phyloP scores from a whole-genome alignment of 352 stramenopile species.

The Peronospora destructor region DNA sequence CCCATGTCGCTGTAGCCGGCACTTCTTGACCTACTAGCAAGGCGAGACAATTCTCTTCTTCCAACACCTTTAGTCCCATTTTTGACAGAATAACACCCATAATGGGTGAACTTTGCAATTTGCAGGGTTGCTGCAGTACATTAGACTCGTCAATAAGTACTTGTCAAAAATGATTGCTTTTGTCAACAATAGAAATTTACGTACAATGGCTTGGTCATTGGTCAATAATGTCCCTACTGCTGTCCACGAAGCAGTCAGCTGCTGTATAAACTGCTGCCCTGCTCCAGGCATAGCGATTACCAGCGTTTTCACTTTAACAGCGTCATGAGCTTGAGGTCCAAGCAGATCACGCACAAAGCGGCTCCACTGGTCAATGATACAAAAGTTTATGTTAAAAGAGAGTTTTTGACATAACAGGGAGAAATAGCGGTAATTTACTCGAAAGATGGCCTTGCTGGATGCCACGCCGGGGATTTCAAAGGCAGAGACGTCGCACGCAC shows the following conservation, averaged over 20 bases:
- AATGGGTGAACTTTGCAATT: conserved; percentile 1
- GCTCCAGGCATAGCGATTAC: conserved; percentile 42
- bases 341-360: conserved; percentile 28
- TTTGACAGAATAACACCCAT: conserved; percentile 38
- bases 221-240: conserved; percentile 47
- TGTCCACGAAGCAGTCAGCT: conserved; percentile 39
- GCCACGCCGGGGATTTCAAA: conserved; percentile 15
- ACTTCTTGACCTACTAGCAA: conserved; percentile 41
- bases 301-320: conserved; percentile 29
- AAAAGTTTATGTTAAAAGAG: background rate
- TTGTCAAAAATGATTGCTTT: conserved; percentile 4
- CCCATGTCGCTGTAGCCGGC: conserved; percentile 37
- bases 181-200: conserved; percentile 3
- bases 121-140: conserved; percentile 23
- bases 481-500: conserved; percentile 31
- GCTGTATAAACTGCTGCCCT: conserved; percentile 41
- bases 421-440: conserved; percentile 26
- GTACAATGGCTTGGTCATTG: conserved; percentile 43
- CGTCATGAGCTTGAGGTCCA: background rate
- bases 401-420: background rate
- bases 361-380: conserved; percentile 38
- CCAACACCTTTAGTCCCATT: conserved; percentile 23
- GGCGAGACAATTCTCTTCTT: conserved; percentile 32
- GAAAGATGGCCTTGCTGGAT: conserved; percentile 43
- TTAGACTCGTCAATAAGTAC: background rate